Percentiles rank a stretch among this genome's conserved stretches.
Evolutionary conservation across 805 yeast genomes (phyloP).

Genomic region (Candida montana): DNA sequence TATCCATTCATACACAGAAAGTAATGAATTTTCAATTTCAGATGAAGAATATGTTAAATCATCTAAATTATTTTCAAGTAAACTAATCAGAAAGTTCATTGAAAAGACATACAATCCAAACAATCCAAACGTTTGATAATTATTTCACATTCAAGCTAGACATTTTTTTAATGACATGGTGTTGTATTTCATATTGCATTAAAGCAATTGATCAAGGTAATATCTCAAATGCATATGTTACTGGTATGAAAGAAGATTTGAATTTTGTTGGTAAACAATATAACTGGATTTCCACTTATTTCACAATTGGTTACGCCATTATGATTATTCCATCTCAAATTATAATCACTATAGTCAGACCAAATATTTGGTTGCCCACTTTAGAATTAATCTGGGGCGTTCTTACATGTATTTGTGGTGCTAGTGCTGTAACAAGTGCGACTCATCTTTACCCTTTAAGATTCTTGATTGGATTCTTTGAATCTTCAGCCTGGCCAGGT

Average conservation of each 20-base stretch:
- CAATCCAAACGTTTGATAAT: slow-evolving; percentile 3
- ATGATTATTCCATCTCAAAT: slow-evolving; percentile 65
- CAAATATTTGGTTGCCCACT: slow-evolving; percentile 41
- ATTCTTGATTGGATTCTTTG: slow-evolving; percentile 64
- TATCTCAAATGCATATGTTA: slow-evolving; percentile 49
- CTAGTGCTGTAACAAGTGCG: slow-evolving; percentile 31
- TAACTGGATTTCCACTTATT: slow-evolving; percentile 44
- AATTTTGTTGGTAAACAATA: slow-evolving; percentile 21
- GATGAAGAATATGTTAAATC: slow-evolving; percentile 5
- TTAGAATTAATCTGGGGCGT: slow-evolving; percentile 68
- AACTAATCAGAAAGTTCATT: slow-evolving; percentile 1
- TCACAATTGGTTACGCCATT: slow-evolving; percentile 56
- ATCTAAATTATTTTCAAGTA: not conserved
- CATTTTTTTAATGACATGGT: slow-evolving; percentile 5
- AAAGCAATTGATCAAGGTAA: slow-evolving; percentile 51
- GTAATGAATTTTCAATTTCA: not conserved
- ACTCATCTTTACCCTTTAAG: slow-evolving; percentile 49
- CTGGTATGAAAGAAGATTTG: slow-evolving; percentile 39
- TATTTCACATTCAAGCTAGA: slow-evolving; percentile 7
- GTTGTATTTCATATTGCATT: slow-evolving; percentile 10
- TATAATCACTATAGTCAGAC: slow-evolving; percentile 49
- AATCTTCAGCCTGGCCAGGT: slow-evolving; percentile 53
- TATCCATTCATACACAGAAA: too few relatives aligned
- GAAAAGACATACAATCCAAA: slow-evolving; percentile 4
- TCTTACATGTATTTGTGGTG: slow-evolving; percentile 52